Evolutionary conservation across 441 rosid species (phyloP).

Genomic region (Iberis amara): DNA sequence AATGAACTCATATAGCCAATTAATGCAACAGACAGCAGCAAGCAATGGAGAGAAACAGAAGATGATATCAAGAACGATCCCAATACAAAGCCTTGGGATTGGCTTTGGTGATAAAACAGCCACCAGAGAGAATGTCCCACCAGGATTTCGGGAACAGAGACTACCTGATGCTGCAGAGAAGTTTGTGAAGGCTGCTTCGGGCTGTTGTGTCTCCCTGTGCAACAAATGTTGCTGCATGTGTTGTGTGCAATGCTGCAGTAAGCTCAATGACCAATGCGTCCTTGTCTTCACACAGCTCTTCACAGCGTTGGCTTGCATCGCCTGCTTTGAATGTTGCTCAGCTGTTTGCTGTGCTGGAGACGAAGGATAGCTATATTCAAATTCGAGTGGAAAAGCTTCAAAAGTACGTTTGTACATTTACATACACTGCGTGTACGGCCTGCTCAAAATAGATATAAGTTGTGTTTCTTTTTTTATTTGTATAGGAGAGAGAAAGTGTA

Average conservation of each 20-base stretch:
- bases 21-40: constrained; percentile 33
- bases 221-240: constrained; percentile 74
- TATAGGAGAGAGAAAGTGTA: constrained; percentile 16
- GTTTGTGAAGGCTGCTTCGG: constrained; percentile 66
- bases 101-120: constrained; percentile 75
- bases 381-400: constrained; percentile 20
- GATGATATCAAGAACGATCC: constrained; percentile 36
- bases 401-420: constrained; percentile 26
- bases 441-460: no score
- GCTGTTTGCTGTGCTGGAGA: constrained; percentile 56
- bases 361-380: constrained; percentile 30
- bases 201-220: constrained; percentile 56
- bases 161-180: constrained; percentile 68
- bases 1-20: no score
- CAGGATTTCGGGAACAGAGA: constrained; percentile 47
- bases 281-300: constrained; percentile 56
- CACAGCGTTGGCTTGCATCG: constrained; percentile 63
- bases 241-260: constrained; percentile 70
- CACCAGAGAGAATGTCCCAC: constrained; percentile 57
- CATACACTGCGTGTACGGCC: constrained; percentile 12
- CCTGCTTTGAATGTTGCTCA: constrained; percentile 85
- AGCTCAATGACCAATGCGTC: constrained; percentile 60
- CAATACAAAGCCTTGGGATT: constrained; percentile 41
- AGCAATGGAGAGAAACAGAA: constrained; percentile 34
- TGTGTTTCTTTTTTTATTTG: neutral